phyloP scores from a whole-genome alignment of 73 alveolate genomes.

The Stentor roeselii region DNA sequence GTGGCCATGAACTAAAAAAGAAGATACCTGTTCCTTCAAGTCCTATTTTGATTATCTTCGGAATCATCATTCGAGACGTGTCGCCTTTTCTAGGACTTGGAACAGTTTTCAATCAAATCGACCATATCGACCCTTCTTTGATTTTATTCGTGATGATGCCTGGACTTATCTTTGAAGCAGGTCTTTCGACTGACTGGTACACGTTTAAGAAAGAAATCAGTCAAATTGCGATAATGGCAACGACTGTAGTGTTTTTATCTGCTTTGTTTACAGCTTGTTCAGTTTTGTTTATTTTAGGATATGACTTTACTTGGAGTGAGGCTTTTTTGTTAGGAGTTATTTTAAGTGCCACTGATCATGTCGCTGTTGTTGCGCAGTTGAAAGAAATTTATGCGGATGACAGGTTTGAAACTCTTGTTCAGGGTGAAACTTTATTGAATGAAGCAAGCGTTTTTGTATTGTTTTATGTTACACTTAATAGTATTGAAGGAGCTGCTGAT shows the following conservation, averaged over 20 bases:
- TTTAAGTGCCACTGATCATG: slow-evolving; percentile 70
- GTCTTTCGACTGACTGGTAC: slow-evolving; percentile 50
- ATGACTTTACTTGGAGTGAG: slow-evolving; percentile 42
- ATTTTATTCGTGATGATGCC: slow-evolving; percentile 30
- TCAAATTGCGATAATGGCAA: slow-evolving; percentile 40
- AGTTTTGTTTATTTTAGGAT: not conserved
- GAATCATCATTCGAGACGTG: not conserved
- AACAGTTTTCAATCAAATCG: not conserved
- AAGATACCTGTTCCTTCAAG: not conserved
- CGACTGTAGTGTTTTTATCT: slow-evolving; percentile 44
- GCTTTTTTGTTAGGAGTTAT: slow-evolving; percentile 71
- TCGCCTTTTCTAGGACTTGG: not conserved
- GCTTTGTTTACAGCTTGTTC: slow-evolving; percentile 27
- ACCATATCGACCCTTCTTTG: not conserved
- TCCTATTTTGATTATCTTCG: not conserved
- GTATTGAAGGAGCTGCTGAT: slow-evolving; percentile 40
- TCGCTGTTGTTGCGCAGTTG: slow-evolving; percentile 67
- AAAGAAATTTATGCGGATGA: slow-evolving; percentile 72
- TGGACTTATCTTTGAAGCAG: slow-evolving; percentile 49
- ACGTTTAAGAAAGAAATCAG: slow-evolving; percentile 41
- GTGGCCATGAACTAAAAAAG: not conserved
- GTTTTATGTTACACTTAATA: slow-evolving; percentile 48
- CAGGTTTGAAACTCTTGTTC: slow-evolving; percentile 55
- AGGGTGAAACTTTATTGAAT: slow-evolving; percentile 67
- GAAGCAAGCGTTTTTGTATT: slow-evolving; percentile 68